These are phyloP conservation scores for Penicillium sp. DNA, from an alignment of 2,329 filamentous ascomycete genomes.

Conservation along the genomic window DNA sequence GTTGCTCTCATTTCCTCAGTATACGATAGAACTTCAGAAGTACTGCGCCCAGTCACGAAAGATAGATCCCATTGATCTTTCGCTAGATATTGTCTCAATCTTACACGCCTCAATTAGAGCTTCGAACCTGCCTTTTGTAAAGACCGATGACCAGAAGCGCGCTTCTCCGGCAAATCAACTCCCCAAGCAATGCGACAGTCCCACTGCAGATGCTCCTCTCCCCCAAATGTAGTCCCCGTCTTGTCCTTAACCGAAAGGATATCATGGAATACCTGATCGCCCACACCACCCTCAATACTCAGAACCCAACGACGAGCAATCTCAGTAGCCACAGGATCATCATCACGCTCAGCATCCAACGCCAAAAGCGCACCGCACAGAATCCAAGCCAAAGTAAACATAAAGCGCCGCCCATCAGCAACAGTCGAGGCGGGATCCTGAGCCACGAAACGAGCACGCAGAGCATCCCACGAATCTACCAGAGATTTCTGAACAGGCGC, in stretches of 20 bases:
- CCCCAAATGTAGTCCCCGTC: neutral
- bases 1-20: neutral
- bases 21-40: too few relatives aligned
- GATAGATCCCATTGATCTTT: neutral
- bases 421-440: constrained; percentile 21
- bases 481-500: constrained; percentile 8
- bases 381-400: constrained; percentile 39
- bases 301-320: constrained; percentile 40
- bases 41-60: too few relatives aligned
- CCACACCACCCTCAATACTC: constrained; percentile 30
- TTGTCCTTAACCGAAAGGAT: constrained; percentile 12
- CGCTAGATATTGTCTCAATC: neutral
- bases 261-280: constrained; percentile 28
- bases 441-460: constrained; percentile 16
- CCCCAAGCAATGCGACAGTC: constrained; percentile 25
- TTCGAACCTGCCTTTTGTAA: constrained; percentile 18
- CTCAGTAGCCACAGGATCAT: constrained; percentile 31
- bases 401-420: constrained; percentile 32
- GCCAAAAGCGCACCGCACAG: constrained; percentile 36
- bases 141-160: constrained; percentile 23
- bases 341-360: constrained; percentile 38
- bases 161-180: constrained; percentile 17
- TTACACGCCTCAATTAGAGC: neutral
- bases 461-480: constrained; percentile 16
- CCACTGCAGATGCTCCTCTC: constrained; percentile 20